Evolutionary conservation across 768 basidiomycete genomes (phyloP).

Genomic region (Boletus pseudo-olivaceus): DNA sequence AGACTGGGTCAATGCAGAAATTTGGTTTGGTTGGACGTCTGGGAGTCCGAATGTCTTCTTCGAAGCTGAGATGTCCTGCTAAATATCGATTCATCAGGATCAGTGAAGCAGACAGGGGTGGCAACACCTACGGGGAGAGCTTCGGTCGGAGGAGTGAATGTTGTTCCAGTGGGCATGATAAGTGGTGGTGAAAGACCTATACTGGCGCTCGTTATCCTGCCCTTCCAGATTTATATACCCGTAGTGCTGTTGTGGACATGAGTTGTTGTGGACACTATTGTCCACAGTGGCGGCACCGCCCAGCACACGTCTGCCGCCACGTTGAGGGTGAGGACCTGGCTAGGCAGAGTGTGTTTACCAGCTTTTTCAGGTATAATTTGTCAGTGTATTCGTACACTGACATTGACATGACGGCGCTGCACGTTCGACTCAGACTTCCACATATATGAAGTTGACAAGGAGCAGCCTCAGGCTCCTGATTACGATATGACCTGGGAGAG

Average conservation of each 20-base stretch:
- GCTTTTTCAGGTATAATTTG: constrained; percentile 10
- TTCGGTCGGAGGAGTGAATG: not conserved
- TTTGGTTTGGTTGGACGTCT: not conserved
- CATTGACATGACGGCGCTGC: not conserved
- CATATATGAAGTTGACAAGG: not conserved
- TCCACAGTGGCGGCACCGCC: constrained; percentile 1
- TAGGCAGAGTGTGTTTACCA: not conserved
- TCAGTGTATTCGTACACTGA: not conserved
- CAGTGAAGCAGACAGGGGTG: not conserved
- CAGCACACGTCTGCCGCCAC: constrained; percentile 3
- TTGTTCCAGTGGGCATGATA: constrained; percentile 7
- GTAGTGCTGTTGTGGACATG: constrained; percentile 4
- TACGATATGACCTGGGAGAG: not conserved
- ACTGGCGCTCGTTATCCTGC: not conserved
- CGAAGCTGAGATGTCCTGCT: constrained; percentile 7
- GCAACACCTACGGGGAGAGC: constrained; percentile 6
- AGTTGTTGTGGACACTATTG: constrained; percentile 11
- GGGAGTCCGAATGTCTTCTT: not conserved
- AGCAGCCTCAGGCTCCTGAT: no score
- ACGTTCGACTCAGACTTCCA: not conserved
- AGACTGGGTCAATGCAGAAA: not conserved
- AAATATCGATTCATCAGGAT: not conserved
- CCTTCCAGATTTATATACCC: constrained; percentile 10
- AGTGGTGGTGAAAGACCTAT: not conserved
- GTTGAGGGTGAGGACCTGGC: not conserved